Evolutionary conservation across 192 early-diverging fungal species (phyloP), one percentile per base, ranked within the genome.

Genomic region (Rhizoclosmatium sp.): DNA sequence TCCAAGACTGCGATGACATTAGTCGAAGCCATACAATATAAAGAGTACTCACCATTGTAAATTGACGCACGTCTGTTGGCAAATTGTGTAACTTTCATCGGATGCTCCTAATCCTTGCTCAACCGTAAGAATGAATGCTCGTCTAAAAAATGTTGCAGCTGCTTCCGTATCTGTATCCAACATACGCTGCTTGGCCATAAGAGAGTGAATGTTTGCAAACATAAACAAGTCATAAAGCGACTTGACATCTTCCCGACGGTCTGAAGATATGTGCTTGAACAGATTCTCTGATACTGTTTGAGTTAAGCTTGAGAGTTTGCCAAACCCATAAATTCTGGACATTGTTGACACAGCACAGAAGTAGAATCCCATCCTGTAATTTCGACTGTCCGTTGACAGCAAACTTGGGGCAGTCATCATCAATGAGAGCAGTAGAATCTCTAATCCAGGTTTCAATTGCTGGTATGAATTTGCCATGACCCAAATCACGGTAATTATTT

Each of bases 51-150:
- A 69, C 67, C 31, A 16, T 47, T 69, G 67, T 44, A 69, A 12
- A 69, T 46, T n/a, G 16, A 69, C n/a, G 10, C 67, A 9, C 12
- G 41, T 19, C 7, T 19, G 7, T 69, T 69, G 31, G 0, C 31
- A 21, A 10, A 69, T 12, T 12, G 7, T 2, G 46, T 42, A 69
- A 16, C 40, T 12, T 19, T 69, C 44, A 10, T 69, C 67, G 2
- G 67, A 69, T 21, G n/a, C 19, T 46, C 67, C 67, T 16, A 69
- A 44, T 4, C 67, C 67, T 69, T 69, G 67, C 67, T 44, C 31
- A 10, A 47, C 44, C 46, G 67, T 69, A 47, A 69, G 46, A n/a
- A 44, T 9, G 45, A 46, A 69, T 7, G 67, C 67, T 10, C 44
- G 40, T 69, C 67, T 21, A 23, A n/a, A 69, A 23, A 45, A 47